phyloP scores from a whole-genome alignment of 768 basidiomycete genomes.

The Plicaturopsis crispa region DNA sequence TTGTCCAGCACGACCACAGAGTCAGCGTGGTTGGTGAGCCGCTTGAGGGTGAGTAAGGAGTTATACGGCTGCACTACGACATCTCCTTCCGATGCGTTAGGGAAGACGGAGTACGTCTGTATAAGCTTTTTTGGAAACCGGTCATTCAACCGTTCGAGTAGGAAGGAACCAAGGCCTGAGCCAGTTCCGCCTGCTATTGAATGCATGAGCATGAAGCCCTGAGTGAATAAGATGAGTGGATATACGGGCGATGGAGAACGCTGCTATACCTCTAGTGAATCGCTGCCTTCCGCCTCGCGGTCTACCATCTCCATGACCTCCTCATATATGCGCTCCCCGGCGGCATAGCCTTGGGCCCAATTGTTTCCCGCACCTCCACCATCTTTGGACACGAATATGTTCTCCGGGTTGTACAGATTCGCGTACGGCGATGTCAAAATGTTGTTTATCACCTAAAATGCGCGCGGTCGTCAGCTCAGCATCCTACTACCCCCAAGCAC shows the following conservation, averaged over 20 bases:
- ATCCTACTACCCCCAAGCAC: background rate
- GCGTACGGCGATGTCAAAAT: constrained; percentile 86
- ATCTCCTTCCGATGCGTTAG: constrained; percentile 87
- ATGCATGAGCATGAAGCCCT: constrained; percentile 99
- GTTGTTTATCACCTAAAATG: constrained; percentile 94
- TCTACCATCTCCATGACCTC: constrained; percentile 99
- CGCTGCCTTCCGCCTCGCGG: constrained; percentile 95
- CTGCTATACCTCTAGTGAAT: constrained; percentile 78
- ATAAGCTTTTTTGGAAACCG: constrained; percentile 98
- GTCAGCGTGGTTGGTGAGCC: constrained; percentile 93
- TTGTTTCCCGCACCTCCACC: constrained; percentile 99
- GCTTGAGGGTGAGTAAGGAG: constrained; percentile 85
- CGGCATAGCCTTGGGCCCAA: constrained; percentile 92
- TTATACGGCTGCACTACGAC: constrained; percentile 99
- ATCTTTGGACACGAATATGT: constrained; percentile 92
- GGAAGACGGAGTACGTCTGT: constrained; percentile 98
- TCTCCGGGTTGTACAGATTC: constrained; percentile 94
- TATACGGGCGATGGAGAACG: background rate
- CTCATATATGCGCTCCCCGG: constrained; percentile 88
- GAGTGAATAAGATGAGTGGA: constrained; percentile 4
- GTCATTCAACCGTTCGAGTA: constrained; percentile 94
- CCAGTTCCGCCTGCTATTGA: constrained; percentile 99
- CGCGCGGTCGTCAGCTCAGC: background rate
- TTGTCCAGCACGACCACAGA: constrained; percentile 97
- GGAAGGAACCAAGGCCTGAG: constrained; percentile 95